Evolutionary conservation across 2,329 filamentous ascomycete species (phyloP).

Genomic region (Pseudogymnoascus sp.): DNA sequence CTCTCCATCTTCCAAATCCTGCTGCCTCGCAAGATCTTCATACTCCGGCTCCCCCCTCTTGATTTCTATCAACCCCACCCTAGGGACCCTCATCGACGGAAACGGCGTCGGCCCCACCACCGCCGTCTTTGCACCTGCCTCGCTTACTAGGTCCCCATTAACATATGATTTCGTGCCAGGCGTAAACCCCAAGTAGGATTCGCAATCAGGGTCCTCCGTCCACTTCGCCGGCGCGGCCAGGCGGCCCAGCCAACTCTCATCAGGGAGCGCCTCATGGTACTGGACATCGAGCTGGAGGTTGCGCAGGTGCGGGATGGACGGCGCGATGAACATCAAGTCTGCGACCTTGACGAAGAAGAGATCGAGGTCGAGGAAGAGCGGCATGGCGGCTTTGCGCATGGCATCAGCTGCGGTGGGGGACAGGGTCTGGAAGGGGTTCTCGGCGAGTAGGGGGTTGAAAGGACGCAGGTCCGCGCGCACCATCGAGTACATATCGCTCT

Average conservation of each 20-base stretch:
- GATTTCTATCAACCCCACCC: slow-evolving; percentile 40
- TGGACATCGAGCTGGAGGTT: slow-evolving; percentile 46
- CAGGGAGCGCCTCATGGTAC: slow-evolving; percentile 41
- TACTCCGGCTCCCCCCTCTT: slow-evolving; percentile 47
- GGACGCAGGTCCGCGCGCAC: slow-evolving; percentile 41
- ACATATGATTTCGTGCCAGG: slow-evolving; percentile 51
- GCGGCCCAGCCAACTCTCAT: slow-evolving; percentile 11
- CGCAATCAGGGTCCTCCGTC: slow-evolving; percentile 48
- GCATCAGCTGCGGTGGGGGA: slow-evolving; percentile 37
- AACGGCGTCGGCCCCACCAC: slow-evolving; percentile 46
- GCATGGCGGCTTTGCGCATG: neutral
- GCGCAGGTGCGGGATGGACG: slow-evolving; percentile 49
- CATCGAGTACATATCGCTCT: slow-evolving; percentile 48
- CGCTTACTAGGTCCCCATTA: slow-evolving; percentile 45
- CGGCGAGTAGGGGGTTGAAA: slow-evolving; percentile 44
- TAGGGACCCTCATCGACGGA: slow-evolving; percentile 44
- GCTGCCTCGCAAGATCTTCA: slow-evolving; percentile 41
- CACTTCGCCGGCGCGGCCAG: slow-evolving; percentile 36
- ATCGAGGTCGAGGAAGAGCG: slow-evolving; percentile 42
- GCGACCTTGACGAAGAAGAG: slow-evolving; percentile 63
- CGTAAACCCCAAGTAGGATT: slow-evolving; percentile 43
- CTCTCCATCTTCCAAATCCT: slow-evolving; percentile 25
- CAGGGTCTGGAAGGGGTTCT: slow-evolving; percentile 12
- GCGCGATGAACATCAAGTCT: slow-evolving; percentile 51
- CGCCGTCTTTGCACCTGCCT: slow-evolving; percentile 40